Conservation (phyloP, 1,284 basidiomycete genomes). For the Ustilago trichophora region DNA sequence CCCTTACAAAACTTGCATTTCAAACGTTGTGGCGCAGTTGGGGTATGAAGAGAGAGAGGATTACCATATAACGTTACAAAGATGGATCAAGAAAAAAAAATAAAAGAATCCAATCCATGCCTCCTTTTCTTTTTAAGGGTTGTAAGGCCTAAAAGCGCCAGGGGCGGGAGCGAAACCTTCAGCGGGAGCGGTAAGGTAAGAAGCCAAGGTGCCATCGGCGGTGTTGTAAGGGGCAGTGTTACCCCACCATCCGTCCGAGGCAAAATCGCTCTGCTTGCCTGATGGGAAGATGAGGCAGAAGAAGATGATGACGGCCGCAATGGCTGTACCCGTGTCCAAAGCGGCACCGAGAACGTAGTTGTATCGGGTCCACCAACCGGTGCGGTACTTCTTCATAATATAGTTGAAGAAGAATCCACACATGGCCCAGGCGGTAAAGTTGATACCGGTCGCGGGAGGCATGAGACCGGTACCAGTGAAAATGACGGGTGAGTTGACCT, state of each 20-base stretch:
- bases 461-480: conserved; percentile 59
- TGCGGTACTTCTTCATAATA: conserved; percentile 58
- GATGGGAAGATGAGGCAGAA: conserved; percentile 46
- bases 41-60: conserved; percentile 1
- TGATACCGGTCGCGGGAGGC: conserved; percentile 66
- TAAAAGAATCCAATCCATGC: neutral
- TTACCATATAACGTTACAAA: conserved; percentile 3
- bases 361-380: conserved; percentile 68
- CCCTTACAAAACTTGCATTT: conserved; percentile 3
- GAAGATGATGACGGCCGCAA: conserved; percentile 53
- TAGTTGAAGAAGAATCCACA: conserved; percentile 70
- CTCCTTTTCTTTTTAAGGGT: neutral
- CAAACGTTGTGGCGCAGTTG: neutral
- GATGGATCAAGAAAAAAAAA: conserved; percentile 3
- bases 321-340: conserved; percentile 66
- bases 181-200: conserved; percentile 18
- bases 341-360: conserved; percentile 67
- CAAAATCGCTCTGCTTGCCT: conserved; percentile 35
- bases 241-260: conserved; percentile 52
- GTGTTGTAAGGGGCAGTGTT: conserved; percentile 58
- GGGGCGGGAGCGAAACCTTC: conserved; percentile 31
- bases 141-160: conserved; percentile 27
- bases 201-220: conserved; percentile 19
- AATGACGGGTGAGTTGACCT: conserved; percentile 59
- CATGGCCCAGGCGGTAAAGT: conserved; percentile 64